Percentiles rank a stretch among this genome's conserved stretches.
Evolutionary conservation across 176 grass and related monocot genomes (phyloP).

Genomic region (Areca catechu): DNA sequence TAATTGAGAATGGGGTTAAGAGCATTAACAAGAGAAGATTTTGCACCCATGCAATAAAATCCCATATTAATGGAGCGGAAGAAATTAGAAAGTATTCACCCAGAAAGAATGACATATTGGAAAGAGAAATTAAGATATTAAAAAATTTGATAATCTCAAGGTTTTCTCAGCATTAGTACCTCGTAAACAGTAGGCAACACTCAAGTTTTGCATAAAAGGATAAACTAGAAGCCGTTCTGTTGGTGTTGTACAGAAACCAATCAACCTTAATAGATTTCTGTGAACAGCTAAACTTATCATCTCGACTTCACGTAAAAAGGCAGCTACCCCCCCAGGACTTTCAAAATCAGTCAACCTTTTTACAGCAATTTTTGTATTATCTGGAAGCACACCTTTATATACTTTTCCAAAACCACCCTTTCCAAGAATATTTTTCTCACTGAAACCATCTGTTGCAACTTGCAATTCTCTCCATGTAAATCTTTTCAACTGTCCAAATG

Average conservation of each 20-base stretch:
- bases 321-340: slow-evolving; percentile 88
- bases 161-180: slow-evolving; percentile 32
- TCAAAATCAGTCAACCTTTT: slow-evolving; percentile 93
- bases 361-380: slow-evolving; percentile 95
- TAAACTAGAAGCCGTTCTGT: slow-evolving; percentile 91
- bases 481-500: slow-evolving; percentile 95
- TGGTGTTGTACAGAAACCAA: slow-evolving; percentile 94
- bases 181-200: slow-evolving; percentile 89
- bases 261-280: slow-evolving; percentile 86
- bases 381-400: slow-evolving; percentile 88
- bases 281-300: slow-evolving; percentile 98
- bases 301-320: slow-evolving; percentile 94
- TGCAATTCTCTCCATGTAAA: slow-evolving; percentile 90
- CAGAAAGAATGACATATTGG: too few relatives aligned
- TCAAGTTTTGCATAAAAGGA: slow-evolving; percentile 97
- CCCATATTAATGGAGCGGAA: too few relatives aligned
- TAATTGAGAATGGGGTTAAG: too few relatives aligned
- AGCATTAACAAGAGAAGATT: too few relatives aligned
- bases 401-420: slow-evolving; percentile 99
- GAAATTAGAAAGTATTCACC: too few relatives aligned
- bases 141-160: too few relatives aligned
- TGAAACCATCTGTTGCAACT: slow-evolving; percentile 68
- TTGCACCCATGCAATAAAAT: too few relatives aligned
- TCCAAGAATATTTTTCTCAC: slow-evolving; percentile 92
- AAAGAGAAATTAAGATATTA: too few relatives aligned